These are phyloP conservation scores for Ceratobasidium sp. DNA, from an alignment of 1,284 basidiomycete genomes.

Conservation along the genomic window DNA sequence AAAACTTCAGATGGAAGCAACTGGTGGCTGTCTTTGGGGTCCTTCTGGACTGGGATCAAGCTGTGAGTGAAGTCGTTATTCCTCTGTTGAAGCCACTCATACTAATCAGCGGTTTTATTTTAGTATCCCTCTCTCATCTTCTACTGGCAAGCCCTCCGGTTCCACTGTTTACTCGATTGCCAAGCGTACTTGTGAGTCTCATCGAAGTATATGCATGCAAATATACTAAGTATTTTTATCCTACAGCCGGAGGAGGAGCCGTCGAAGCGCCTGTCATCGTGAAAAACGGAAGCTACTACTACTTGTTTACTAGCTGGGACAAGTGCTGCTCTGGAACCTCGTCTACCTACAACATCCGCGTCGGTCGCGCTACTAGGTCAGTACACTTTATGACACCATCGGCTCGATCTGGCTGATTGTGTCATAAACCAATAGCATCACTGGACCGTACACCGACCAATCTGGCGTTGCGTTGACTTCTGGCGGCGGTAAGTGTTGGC, in stretches of 20 bases:
- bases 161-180: conserved; percentile 62
- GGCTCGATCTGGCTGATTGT: too few species aligned
- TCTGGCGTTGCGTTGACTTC: conserved; percentile 61
- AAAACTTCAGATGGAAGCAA: conserved; percentile 44
- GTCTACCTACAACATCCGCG: conserved; percentile 72
- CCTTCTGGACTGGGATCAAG: conserved; percentile 51
- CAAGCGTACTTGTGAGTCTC: conserved; percentile 57
- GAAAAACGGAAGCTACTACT: conserved; percentile 65
- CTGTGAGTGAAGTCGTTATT: conserved; percentile 57
- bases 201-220: not conserved
- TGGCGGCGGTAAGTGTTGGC: conserved; percentile 60
- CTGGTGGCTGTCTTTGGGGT: conserved; percentile 51
- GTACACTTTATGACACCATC: too few species aligned
- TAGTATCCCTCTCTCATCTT: conserved; percentile 53
- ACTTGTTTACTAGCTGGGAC: conserved; percentile 72
- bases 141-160: conserved; percentile 62
- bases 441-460: conserved; percentile 65
- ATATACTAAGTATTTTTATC: not conserved
- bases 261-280: conserved; percentile 59
- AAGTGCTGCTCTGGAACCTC: conserved; percentile 66
- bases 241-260: conserved; percentile 26
- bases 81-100: not conserved
- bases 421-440: conserved; percentile 53
- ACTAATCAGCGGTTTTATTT: not conserved
- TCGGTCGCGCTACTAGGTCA: conserved; percentile 65